A percentile compares a stretch with the other conserved stretches of the same genome.
Evolutionary conservation across 148 eudicot species (phyloP).

Genomic region (Talinum fruticosum): DNA sequence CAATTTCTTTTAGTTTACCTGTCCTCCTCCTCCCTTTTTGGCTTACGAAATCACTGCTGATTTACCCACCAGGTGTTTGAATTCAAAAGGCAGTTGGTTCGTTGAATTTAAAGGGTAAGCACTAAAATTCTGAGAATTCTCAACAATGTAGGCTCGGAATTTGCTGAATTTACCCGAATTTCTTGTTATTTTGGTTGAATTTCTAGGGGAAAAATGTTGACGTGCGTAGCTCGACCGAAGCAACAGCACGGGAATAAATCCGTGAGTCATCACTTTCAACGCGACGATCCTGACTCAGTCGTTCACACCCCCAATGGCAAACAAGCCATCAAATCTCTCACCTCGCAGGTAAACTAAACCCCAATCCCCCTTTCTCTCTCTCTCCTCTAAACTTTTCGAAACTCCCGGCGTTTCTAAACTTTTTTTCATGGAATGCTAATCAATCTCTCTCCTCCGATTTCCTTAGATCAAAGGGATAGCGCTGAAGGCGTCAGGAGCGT

Average conservation of each 20-base stretch:
- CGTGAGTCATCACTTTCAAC: constrained; percentile 37
- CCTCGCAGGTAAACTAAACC: constrained; percentile 63
- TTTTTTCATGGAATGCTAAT: background rate
- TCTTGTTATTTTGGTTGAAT: background rate
- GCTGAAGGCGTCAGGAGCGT: constrained; percentile 69
- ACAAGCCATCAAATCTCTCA: constrained; percentile 61
- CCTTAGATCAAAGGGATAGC: constrained; percentile 71
- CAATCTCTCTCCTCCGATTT: background rate
- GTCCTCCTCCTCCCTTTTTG: background rate
- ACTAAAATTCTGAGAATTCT: too few species aligned
- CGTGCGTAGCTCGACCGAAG: constrained; percentile 83
- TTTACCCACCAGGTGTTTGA: background rate
- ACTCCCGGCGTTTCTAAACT: background rate
- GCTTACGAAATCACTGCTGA: background rate
- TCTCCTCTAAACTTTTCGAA: background rate
- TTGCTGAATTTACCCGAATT: background rate
- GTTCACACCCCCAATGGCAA: constrained; percentile 36
- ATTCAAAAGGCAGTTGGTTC: background rate
- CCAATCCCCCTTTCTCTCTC: background rate
- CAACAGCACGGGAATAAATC: constrained; percentile 41
- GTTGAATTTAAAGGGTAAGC: background rate
- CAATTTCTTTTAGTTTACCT: background rate
- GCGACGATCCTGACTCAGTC: constrained; percentile 34
- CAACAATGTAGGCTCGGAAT: background rate
- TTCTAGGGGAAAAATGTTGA: constrained; percentile 45